phyloP scores from a whole-genome alignment of 2,329 filamentous ascomycete genomes.

The Aspergillus intermedius region DNA sequence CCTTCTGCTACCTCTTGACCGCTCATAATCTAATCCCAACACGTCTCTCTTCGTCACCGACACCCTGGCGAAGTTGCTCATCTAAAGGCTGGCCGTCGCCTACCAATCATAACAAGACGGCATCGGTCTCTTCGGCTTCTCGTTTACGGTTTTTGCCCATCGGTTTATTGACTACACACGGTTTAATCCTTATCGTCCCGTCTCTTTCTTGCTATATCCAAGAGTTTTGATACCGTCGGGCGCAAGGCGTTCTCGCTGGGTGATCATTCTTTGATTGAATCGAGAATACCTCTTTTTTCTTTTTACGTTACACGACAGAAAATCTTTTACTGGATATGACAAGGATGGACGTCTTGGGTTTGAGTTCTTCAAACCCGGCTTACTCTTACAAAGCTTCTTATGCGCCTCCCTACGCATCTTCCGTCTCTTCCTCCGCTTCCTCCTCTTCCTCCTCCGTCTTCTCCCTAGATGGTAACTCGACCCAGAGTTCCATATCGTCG shows the following conservation, averaged over 20 bases:
- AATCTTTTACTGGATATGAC: conserved; percentile 31
- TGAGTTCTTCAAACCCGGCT: conserved; percentile 33
- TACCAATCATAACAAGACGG: conserved; percentile 22
- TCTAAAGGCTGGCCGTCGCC: conserved; percentile 27
- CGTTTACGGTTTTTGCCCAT: conserved; percentile 27
- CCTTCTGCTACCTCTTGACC: conserved; percentile 3
- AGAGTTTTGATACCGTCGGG: conserved; percentile 4
- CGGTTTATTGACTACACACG: conserved; percentile 22
- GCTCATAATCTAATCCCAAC: background rate
- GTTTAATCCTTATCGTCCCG: conserved; percentile 15
- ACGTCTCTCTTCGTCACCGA: conserved; percentile 2
- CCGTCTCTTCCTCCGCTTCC: conserved; percentile 67
- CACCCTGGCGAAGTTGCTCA: conserved; percentile 21
- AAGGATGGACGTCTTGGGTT: conserved; percentile 40
- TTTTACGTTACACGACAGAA: conserved; percentile 17
- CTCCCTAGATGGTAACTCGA: conserved; percentile 60
- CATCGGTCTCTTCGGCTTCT: conserved; percentile 22
- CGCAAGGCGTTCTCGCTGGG: conserved; percentile 2
- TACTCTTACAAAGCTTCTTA: conserved; percentile 30
- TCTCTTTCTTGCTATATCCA: conserved; percentile 9
- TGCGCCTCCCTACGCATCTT: conserved; percentile 58
- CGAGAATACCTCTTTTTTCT: conserved; percentile 3
- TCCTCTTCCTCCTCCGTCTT: conserved; percentile 72
- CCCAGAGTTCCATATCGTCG: conserved; percentile 63
- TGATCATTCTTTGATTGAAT: background rate